Conservation (phyloP, 2,329 filamentous ascomycete genomes). For the Ophiocordyceps camponoti-floridani region DNA sequence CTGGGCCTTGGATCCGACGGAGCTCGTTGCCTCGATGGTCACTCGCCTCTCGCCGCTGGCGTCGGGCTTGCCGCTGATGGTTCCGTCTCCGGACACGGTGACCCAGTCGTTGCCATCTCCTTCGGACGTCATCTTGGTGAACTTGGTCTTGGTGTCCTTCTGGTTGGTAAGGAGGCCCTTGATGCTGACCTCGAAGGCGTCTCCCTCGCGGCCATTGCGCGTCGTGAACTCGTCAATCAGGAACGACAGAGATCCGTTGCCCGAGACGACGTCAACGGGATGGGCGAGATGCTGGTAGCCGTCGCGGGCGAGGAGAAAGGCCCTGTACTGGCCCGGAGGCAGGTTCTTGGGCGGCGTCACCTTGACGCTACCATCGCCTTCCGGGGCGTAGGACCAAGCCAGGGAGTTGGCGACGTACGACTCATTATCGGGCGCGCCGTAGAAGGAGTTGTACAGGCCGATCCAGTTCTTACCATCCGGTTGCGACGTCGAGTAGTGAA, state of each 20-base stretch:
- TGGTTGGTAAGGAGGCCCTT: conserved; percentile 13
- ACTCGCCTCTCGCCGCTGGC: conserved; percentile 6
- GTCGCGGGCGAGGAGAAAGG: conserved; percentile 16
- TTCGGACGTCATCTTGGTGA: conserved; percentile 7
- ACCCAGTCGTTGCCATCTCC: conserved; percentile 12
- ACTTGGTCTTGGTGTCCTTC: conserved; percentile 8
- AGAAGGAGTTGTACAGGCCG: conserved; percentile 14
- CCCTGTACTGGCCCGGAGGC: conserved; percentile 14
- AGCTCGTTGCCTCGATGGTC: conserved; percentile 11
- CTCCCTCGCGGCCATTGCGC: conserved; percentile 17
- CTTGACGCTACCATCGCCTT: conserved; percentile 9
- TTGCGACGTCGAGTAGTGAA: conserved; percentile 14
- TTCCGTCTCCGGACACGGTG: conserved; percentile 12
- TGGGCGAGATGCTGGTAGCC: conserved; percentile 18
- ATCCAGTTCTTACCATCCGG: conserved; percentile 18
- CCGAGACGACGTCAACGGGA: conserved; percentile 13
- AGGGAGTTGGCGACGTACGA: conserved; percentile 11
- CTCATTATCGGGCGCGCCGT: conserved; percentile 16
- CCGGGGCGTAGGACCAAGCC: conserved; percentile 15
- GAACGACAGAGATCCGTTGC: conserved; percentile 10
- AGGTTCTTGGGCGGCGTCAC: conserved; percentile 9
- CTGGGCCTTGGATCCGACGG: conserved; percentile 7
- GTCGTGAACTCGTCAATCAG: conserved; percentile 12
- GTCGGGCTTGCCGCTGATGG: conserved; percentile 16
- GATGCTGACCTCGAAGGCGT: conserved; percentile 14